Conservation (phyloP, 1,139 yeast genomes). For the Magnusiomyces ingens region DNA sequence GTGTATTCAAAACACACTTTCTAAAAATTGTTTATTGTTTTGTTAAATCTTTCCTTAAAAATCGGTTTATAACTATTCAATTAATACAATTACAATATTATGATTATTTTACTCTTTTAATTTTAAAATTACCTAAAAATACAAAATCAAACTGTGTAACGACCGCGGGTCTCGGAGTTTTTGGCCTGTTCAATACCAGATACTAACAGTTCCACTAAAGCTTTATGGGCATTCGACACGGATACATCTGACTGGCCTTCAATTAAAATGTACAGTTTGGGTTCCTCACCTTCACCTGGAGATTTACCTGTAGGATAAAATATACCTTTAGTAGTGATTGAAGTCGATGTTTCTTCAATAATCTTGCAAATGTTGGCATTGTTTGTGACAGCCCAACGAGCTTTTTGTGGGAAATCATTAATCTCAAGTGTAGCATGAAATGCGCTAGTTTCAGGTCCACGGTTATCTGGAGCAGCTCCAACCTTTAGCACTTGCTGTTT, state of each 20-base stretch:
- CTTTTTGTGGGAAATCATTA: conserved; percentile 80
- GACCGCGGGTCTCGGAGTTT: not conserved
- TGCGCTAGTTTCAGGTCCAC: conserved; percentile 54
- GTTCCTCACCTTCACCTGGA: conserved; percentile 50
- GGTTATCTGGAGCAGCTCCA: conserved; percentile 56
- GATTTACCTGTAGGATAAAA: conserved; percentile 52
- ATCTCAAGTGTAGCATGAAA: conserved; percentile 69
- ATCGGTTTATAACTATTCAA: no score
- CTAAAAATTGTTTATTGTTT: no score
- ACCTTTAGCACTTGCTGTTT: conserved; percentile 26
- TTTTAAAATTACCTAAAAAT: no score
- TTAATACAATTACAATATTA: no score
- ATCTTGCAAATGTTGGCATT: conserved; percentile 58
- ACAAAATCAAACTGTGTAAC: conserved; percentile 3
- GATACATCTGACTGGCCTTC: conserved; percentile 67
- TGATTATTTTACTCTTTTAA: no score
- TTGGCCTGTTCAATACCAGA: conserved; percentile 44
- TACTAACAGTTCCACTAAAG: conserved; percentile 54
- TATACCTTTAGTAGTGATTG: conserved; percentile 79
- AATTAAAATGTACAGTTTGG: conserved; percentile 68
- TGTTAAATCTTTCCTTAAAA: no score
- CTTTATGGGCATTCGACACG: conserved; percentile 58
- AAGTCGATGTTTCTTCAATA: conserved; percentile 65
- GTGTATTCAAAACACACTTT: no score
- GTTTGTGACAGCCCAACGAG: conserved; percentile 76